Percentiles rank a stretch among this genome's conserved stretches.
phyloP scores from a whole-genome alignment of 2,329 filamentous ascomycete genomes.

The Colletotrichum incanum region DNA sequence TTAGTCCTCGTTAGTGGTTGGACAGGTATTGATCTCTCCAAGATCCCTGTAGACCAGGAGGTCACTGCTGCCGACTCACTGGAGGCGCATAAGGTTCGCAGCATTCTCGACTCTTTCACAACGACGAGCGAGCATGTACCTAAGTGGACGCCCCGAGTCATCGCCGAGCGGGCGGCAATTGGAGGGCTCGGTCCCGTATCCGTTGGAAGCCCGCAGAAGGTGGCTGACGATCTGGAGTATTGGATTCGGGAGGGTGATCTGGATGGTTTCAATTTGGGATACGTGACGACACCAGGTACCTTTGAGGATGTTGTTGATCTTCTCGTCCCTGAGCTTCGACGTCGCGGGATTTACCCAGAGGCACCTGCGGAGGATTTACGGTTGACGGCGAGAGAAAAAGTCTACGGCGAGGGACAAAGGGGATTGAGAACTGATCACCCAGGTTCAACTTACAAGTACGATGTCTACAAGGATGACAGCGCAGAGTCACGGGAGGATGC shows the following conservation, averaged over 20 bases:
- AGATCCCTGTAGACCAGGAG: constrained; percentile 71
- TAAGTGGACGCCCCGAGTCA: constrained; percentile 61
- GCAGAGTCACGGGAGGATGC: background rate
- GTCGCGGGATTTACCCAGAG: constrained; percentile 52
- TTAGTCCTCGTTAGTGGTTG: constrained; percentile 71
- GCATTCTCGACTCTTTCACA: constrained; percentile 64
- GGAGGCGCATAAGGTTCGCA: constrained; percentile 67
- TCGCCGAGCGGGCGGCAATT: constrained; percentile 59
- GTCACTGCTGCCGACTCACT: constrained; percentile 69
- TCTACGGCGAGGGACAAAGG: constrained; percentile 73
- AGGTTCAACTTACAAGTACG: constrained; percentile 74
- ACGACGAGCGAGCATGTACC: constrained; percentile 61
- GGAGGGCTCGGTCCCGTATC: constrained; percentile 56
- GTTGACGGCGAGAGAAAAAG: constrained; percentile 72
- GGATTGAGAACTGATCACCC: constrained; percentile 71
- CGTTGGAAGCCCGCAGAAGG: constrained; percentile 57
- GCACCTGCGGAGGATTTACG: constrained; percentile 50
- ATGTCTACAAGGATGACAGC: constrained; percentile 70
- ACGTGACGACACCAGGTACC: constrained; percentile 59
- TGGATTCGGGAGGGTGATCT: constrained; percentile 62
- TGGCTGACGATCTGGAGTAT: constrained; percentile 61
- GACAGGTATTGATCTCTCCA: constrained; percentile 73
- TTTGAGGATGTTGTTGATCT: constrained; percentile 54
- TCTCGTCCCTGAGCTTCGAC: constrained; percentile 50
- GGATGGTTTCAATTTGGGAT: constrained; percentile 59